Evolutionary conservation across 2,329 filamentous ascomycete species (phyloP), one percentile per base, ranked within the genome.

Genomic region (Verticillium alfalfae): DNA sequence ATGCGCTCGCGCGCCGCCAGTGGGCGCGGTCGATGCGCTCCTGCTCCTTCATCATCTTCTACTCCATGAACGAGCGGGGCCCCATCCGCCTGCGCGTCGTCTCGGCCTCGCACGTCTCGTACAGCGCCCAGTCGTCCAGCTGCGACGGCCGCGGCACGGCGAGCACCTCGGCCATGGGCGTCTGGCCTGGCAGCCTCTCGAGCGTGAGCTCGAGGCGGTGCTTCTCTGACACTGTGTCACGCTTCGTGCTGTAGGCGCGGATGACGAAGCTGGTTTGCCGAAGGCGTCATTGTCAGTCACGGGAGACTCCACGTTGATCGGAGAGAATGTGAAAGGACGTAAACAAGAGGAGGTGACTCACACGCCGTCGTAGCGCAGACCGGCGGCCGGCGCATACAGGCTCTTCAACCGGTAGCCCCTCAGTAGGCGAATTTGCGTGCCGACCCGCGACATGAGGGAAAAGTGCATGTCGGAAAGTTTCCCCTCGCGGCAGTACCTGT

Each of bases 291-390:
- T 6, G 13, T 13, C 15, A n/a, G n/a, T 52, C 10, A 8, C 16
- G 10, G 39, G 22, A 9, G 15, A 16, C 0, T 31, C 26, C 26
- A 31, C 26, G 26, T 31, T 31, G 26, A 31, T 31, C 3, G 26
- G 26, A 31, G 26, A 31, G 26, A 31, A 31, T 31, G 3, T 5
- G 26, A 31, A 5, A 31, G 26, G 26, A 5, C 3, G 26, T 5
- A 31, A 34, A 34, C 2, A 2, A n/a, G 7, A 26, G 18, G 18
- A 26, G n/a, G n/a, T 10, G 18, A 74, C 82, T 70, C 72, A 86
- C 82, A 85, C 65, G 58, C 84, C 84, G 67, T 87, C 84, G 64
- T 86, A 87, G 63, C 84, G 75, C 34, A 87, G 68, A 2, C 84
- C 84, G 2, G 75, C 81, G 39, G 69, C 67, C 1, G 84, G 84